Conservation (phyloP, 441 rosid species). For the Eugenia klotzschiana region DNA sequence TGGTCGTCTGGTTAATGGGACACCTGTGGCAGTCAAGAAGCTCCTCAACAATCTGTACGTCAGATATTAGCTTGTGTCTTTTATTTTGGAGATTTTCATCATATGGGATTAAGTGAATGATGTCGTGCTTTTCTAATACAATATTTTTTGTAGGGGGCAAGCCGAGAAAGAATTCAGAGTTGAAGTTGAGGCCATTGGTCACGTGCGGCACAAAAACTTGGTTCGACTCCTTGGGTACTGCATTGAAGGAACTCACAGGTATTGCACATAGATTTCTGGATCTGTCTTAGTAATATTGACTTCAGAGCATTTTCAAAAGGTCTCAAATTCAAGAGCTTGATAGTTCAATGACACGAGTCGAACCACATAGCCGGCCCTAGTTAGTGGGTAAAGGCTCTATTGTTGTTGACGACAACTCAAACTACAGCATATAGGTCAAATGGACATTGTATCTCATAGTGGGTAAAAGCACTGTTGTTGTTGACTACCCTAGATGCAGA, state of each 20-base stretch:
- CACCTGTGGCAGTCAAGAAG: constrained; percentile 10
- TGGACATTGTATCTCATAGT: background rate
- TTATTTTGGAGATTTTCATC: background rate
- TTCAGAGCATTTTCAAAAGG: background rate
- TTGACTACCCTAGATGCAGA: background rate
- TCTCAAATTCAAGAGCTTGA: background rate
- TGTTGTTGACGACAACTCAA: background rate
- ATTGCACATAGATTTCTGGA: background rate
- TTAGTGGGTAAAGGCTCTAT: background rate
- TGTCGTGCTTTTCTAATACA: background rate
- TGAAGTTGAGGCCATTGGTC: constrained; percentile 11
- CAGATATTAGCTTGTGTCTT: background rate
- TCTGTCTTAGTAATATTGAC: background rate
- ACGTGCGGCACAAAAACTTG: constrained; percentile 10
- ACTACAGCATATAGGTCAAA: background rate
- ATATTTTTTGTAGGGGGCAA: constrained; percentile 1
- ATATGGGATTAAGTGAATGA: background rate
- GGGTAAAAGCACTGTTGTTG: background rate
- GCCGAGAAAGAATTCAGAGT: constrained; percentile 9
- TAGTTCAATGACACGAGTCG: background rate
- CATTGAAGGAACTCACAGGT: constrained; percentile 9
- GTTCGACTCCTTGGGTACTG: constrained; percentile 10
- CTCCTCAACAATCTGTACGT: constrained; percentile 6
- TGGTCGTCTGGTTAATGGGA: constrained; percentile 2
- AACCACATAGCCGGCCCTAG: background rate